A percentile compares a stretch with the other conserved stretches of the same genome.
Evolutionary conservation across 768 basidiomycete genomes (phyloP).

Genomic region (Boletus subcaerulescens): DNA sequence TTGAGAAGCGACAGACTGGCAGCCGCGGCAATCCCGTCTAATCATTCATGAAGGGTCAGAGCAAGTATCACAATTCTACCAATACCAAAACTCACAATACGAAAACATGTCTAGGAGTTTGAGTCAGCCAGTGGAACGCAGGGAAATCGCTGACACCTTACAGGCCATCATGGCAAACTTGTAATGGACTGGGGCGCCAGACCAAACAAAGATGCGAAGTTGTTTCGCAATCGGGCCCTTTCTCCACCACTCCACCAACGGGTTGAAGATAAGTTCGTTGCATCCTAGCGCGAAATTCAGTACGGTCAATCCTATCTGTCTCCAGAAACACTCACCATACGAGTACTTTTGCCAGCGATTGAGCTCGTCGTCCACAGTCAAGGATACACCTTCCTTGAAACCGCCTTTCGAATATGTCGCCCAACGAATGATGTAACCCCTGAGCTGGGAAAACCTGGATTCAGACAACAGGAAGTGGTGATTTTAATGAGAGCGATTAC

Average conservation of each 20-base stretch:
- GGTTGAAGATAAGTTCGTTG: conserved; percentile 77
- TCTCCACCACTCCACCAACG: conserved; percentile 72
- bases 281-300: conserved; percentile 28
- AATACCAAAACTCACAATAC: conserved; percentile 37
- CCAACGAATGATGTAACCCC: conserved; percentile 43
- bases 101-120: conserved; percentile 44
- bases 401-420: conserved; percentile 83
- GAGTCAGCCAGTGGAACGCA: background rate
- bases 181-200: conserved; percentile 68
- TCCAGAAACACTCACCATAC: conserved; percentile 49
- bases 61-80: background rate
- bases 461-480: conserved; percentile 60
- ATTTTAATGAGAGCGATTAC: conserved; percentile 14
- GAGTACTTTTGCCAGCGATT: conserved; percentile 92
- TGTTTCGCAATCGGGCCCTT: conserved; percentile 82
- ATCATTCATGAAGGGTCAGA: background rate
- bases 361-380: conserved; percentile 88
- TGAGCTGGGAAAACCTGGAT: conserved; percentile 26
- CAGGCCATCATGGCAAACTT: conserved; percentile 65
- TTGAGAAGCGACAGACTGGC: conserved; percentile 68
- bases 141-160: conserved; percentile 17
- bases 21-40: conserved; percentile 61
- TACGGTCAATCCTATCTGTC: conserved; percentile 9
- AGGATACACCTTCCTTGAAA: conserved; percentile 90
- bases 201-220: conserved; percentile 75